These are phyloP conservation scores for Sordariomycetes sp. DNA, from an alignment of 2,329 filamentous ascomycete genomes.

Conservation along the genomic window DNA sequence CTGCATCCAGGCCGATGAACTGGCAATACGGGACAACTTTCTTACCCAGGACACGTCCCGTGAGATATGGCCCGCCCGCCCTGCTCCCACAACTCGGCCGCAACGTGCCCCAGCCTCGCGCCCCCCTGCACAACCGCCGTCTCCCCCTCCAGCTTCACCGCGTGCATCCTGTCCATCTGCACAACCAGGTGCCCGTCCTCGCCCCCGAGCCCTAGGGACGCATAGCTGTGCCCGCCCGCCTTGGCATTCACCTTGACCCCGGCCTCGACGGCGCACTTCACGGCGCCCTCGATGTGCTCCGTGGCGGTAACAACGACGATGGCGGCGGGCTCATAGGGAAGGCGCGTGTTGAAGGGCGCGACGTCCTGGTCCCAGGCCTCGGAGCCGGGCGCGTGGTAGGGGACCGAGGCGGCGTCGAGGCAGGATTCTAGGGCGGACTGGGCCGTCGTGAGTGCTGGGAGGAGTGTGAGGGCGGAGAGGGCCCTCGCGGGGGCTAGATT, in stretches of 20 bases:
- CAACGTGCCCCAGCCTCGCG: conserved; percentile 27
- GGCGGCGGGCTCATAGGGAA: conserved; percentile 15
- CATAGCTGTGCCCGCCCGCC: conserved; percentile 40
- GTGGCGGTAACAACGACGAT: conserved; percentile 18
- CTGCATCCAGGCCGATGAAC: too few species aligned
- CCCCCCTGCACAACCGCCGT: conserved; percentile 24
- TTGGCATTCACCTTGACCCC: conserved; percentile 33
- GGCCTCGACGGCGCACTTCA: conserved; percentile 26
- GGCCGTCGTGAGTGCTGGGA: background rate
- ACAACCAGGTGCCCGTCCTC: conserved; percentile 26
- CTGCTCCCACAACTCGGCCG: conserved; percentile 18
- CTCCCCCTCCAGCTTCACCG: conserved; percentile 15
- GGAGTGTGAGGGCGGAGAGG: background rate
- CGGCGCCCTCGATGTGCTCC: conserved; percentile 26
- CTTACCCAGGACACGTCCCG: conserved; percentile 24
- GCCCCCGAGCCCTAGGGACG: conserved; percentile 29
- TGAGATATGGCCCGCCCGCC: conserved; percentile 23
- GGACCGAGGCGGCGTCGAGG: conserved; percentile 1
- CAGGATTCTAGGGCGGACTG: background rate
- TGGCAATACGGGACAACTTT: background rate
- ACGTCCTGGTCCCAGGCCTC: conserved; percentile 17
- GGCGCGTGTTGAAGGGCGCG: conserved; percentile 18
- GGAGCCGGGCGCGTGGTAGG: background rate
- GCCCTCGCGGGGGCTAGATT: background rate
- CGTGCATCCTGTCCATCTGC: conserved; percentile 23